Evolutionary conservation across 371 early-diverging fungal species (phyloP), one percentile per base, ranked within the genome.

Genomic region (Mucor irregularis): DNA sequence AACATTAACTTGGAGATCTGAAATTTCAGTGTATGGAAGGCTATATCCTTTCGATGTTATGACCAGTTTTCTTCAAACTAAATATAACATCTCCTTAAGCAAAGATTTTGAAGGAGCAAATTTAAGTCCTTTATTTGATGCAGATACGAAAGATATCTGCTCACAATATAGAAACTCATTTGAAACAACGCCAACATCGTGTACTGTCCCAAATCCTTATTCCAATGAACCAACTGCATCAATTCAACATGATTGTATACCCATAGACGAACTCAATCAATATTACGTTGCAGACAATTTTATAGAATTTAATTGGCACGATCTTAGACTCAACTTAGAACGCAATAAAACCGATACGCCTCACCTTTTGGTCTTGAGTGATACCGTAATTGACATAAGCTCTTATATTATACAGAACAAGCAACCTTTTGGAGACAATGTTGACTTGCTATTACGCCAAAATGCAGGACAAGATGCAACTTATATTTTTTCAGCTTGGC

Each of bases 391-490:
- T n/a, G 53, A 42, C 10, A 42, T 53, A 16, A 40, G 29, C 13
- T 40, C 42, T 19, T 60, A 31, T 21, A 26, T 51, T n/a, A n/a
- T n/a, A n/a, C n/a, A n/a, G n/a, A 33, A 38, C 31, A 24, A 46
- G 11, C 11, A 16, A 3, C 24, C 35, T 16, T 56, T 56, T 11
- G 56, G 56, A 3, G 40, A 38, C 6, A 19, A 35, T 4, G 69
- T 85, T 14, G 64, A 78, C 35, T 53, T 19, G n/a, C 50, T 26
- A 25, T 47, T 53, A 13, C 58, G 64, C 53, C 66, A 65, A 8
- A 58, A 66, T 44, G 78, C 77, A 43, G 81, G 83, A 39, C 80
- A 74, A 17, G 90, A 92, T 56, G 90, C 84, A 26, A 90, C 89
- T 3, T 71, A 86, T 47, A 51, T 82, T 38, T 87, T 90, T 53